These are phyloP conservation scores for Dillenia suffruticosa DNA, from an alignment of 164 flowering plant genomes.

Conservation along the genomic window DNA sequence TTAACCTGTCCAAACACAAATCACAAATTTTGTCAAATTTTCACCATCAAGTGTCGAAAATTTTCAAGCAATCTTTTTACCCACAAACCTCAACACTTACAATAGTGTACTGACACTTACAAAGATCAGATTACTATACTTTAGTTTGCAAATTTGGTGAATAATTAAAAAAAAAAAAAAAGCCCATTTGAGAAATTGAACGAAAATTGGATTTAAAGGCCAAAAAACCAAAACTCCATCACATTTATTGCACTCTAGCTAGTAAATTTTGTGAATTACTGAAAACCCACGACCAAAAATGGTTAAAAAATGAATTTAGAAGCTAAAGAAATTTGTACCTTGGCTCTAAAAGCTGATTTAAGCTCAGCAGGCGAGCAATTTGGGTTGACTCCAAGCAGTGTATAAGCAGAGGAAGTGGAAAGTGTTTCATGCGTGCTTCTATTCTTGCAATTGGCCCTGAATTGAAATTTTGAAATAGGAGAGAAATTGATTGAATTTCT, in stretches of 20 bases:
- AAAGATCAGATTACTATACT: too few relatives aligned
- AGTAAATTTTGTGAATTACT: background rate
- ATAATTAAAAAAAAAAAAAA: background rate
- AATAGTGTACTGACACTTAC: too few relatives aligned
- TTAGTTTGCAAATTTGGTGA: background rate
- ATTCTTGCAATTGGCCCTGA: conserved; percentile 24
- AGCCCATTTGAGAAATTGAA: too few relatives aligned
- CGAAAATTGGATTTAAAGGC: too few relatives aligned
- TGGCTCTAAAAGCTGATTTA: conserved; percentile 72
- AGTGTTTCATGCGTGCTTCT: conserved; percentile 23
- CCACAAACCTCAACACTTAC: too few relatives aligned
- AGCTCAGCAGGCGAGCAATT: conserved; percentile 54
- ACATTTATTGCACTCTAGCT: too few relatives aligned
- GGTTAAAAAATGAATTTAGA: background rate
- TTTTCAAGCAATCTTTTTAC: background rate
- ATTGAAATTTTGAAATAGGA: conserved; percentile 11
- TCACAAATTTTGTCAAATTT: background rate
- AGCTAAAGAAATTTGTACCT: conserved; percentile 23
- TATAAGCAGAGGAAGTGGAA: conserved; percentile 43
- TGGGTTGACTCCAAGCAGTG: conserved; percentile 53
- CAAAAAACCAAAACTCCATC: too few relatives aligned
- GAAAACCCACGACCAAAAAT: background rate
- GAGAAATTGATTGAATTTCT: conserved; percentile 2
- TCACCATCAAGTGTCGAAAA: background rate
- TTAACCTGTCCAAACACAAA: conserved; percentile 50